Evolutionary conservation across 345 rosid genomes (phyloP).

Genomic region (Euphorbia pulcherrima): DNA sequence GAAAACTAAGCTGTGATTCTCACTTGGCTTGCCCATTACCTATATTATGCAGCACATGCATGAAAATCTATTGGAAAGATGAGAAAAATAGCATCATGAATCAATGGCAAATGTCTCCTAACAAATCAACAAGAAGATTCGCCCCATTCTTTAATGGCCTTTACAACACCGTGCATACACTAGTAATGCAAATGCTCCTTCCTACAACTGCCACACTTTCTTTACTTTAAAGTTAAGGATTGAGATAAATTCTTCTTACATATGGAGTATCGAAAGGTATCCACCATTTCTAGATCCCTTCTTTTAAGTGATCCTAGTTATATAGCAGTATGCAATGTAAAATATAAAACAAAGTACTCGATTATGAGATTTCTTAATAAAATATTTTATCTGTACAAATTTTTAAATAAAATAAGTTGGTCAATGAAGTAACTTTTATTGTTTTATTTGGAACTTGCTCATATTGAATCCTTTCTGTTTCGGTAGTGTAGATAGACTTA

Average conservation of each 20-base stretch:
- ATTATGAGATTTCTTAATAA: not conserved
- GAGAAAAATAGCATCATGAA: not conserved
- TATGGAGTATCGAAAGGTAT: not conserved
- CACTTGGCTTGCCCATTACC: conserved; percentile 33
- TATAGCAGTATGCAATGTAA: not conserved
- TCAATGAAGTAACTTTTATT: not conserved
- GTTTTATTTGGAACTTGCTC: not conserved
- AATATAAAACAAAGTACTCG: not conserved
- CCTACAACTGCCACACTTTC: not conserved
- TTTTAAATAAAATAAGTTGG: not conserved
- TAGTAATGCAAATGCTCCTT: conserved; percentile 1
- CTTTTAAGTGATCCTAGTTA: not conserved
- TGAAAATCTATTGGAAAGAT: conserved; percentile 9
- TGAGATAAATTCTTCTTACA: not conserved
- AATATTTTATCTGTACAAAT: too few relatives aligned
- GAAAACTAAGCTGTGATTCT: conserved; percentile 7
- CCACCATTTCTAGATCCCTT: conserved; percentile 5
- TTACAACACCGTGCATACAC: not conserved
- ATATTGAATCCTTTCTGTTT: not conserved
- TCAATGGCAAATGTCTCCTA: not conserved
- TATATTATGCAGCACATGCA: conserved; percentile 16
- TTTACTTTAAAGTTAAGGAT: not conserved
- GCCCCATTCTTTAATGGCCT: not conserved
- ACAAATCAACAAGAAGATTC: not conserved
- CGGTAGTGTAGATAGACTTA: not conserved